Conservation (phyloP, 768 basidiomycete species). For the Cystofilobasidium capitatum region DNA sequence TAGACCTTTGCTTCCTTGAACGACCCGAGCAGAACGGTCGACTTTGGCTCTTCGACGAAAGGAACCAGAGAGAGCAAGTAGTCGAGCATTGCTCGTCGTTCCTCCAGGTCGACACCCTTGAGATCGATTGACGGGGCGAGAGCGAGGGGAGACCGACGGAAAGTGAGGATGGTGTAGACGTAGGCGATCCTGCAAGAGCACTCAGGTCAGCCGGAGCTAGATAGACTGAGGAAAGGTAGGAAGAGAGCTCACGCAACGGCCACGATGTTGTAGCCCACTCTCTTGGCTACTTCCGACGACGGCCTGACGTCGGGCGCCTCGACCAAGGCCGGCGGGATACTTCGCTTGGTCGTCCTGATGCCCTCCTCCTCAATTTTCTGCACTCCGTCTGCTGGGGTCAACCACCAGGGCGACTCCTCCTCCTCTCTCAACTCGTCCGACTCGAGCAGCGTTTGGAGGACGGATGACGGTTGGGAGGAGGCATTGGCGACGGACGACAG, state of each 20-base stretch:
- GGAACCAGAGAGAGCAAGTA: constrained; percentile 24
- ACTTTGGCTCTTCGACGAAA: constrained; percentile 17
- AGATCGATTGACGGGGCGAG: neutral
- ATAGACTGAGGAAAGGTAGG: neutral
- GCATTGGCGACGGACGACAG: constrained; percentile 8
- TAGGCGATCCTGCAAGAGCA: constrained; percentile 10
- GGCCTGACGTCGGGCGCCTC: constrained; percentile 41
- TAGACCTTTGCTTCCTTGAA: constrained; percentile 6
- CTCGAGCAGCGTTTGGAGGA: constrained; percentile 15
- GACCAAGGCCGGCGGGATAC: constrained; percentile 33
- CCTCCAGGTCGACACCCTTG: neutral
- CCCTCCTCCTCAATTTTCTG: constrained; percentile 36
- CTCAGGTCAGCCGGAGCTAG: neutral
- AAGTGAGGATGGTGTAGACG: constrained; percentile 19
- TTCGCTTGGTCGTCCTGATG: constrained; percentile 44
- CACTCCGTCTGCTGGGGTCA: constrained; percentile 21
- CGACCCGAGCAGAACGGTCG: constrained; percentile 8
- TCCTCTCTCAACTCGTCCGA: constrained; percentile 45
- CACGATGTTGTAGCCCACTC: constrained; percentile 58
- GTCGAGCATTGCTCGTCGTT: neutral
- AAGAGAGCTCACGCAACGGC: constrained; percentile 51
- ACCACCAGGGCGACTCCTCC: constrained; percentile 66
- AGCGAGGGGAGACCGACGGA: constrained; percentile 7
- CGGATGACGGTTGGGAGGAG: neutral
- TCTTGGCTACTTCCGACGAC: constrained; percentile 31